A percentile compares a stretch with the other conserved stretches of the same genome.
Evolutionary conservation across 75 land plant species (phyloP).

Genomic region (Pinus albicaulis): DNA sequence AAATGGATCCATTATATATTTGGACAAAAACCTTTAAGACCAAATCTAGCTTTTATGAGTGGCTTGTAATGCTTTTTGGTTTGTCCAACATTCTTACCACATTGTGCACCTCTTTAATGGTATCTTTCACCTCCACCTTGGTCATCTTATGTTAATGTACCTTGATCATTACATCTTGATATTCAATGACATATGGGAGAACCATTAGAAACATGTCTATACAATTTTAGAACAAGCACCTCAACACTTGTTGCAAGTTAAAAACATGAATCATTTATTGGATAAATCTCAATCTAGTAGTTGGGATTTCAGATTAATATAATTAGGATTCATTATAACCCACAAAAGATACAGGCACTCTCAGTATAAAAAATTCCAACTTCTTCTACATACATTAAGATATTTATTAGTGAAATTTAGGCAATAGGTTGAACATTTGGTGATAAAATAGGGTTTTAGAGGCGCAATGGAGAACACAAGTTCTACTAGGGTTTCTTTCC

Average conservation of each 20-base stretch:
- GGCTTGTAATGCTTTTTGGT: background rate
- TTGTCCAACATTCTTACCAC: background rate
- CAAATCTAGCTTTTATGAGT: background rate
- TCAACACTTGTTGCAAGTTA: background rate
- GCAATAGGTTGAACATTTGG: no score
- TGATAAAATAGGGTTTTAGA: no score
- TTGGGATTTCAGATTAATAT: background rate
- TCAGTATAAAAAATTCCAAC: no score
- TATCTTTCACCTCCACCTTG: background rate
- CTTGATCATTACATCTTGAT: background rate
- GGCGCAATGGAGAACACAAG: no score
- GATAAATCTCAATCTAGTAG: background rate
- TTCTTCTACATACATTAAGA: no score
- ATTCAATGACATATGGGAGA: background rate
- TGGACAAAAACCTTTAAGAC: background rate
- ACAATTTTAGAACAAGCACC: no score
- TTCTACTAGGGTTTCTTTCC: no score
- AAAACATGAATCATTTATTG: background rate
- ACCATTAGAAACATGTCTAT: background rate
- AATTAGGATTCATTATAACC: no score
- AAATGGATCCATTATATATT: background rate
- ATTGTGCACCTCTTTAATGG: background rate
- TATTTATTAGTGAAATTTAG: no score
- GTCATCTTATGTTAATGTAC: background rate
- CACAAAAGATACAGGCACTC: no score